phyloP scores from a whole-genome alignment of 306 rosid species.

The Castanea mollissima region DNA sequence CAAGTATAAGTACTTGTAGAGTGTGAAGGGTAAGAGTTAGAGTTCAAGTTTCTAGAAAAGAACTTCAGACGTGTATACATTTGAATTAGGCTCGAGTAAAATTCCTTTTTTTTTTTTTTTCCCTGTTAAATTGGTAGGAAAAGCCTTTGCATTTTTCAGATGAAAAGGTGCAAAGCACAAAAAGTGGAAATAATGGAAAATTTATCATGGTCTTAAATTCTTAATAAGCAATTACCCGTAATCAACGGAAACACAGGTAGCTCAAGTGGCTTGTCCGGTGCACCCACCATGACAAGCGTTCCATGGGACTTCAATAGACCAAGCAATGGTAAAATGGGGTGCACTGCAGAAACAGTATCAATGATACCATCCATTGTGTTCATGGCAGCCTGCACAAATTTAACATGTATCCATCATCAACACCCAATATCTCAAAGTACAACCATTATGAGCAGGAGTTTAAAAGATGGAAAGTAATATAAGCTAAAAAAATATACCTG shows the following conservation, averaged over 20 bases:
- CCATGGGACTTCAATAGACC: constrained; percentile 25
- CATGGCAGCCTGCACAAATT: constrained; percentile 21
- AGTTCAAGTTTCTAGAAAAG: fast-evolving
- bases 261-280: constrained; percentile 37
- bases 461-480: too few species aligned
- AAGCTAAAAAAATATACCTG: constrained; percentile 15
- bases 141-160: too few species aligned
- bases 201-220: too few species aligned
- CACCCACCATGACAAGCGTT: constrained; percentile 36
- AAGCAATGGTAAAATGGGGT: constrained; percentile 22
- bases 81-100: fast-evolving
- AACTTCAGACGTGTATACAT: fast-evolving
- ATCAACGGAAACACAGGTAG: constrained; percentile 16
- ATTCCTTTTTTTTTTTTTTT: too few species aligned
- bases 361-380: constrained; percentile 37
- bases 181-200: too few species aligned
- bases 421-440: too few species aligned
- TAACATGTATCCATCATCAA: too few species aligned
- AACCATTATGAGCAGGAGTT: too few species aligned
- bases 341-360: constrained; percentile 37
- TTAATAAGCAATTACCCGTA: neutral
- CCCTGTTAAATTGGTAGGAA: too few species aligned
- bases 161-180: too few species aligned
- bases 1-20: too few species aligned
- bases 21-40: fast-evolving